These are phyloP conservation scores for Ziziphus jujuba DNA, from an alignment of 306 rosid genomes.

Conservation along the genomic window DNA sequence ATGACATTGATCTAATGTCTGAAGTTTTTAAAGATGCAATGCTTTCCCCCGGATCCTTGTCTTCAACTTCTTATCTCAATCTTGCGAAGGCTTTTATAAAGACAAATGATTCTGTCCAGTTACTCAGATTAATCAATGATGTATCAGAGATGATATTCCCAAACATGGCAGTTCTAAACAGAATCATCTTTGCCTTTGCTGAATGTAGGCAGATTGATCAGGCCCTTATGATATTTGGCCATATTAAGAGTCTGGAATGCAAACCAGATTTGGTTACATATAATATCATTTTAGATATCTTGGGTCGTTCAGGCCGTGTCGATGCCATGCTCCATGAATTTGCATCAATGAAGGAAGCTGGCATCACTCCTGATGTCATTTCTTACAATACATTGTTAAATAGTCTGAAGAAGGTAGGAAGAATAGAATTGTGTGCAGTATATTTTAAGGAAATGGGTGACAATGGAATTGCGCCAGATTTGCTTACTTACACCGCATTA, in stretches of 20 bases:
- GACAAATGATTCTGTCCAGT: conserved; percentile 38
- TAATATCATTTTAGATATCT: conserved; percentile 66
- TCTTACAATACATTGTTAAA: conserved; percentile 76
- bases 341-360: conserved; percentile 52
- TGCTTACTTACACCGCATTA: conserved; percentile 72
- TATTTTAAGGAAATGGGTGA: conserved; percentile 71
- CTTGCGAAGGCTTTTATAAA: conserved; percentile 60
- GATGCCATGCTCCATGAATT: conserved; percentile 57
- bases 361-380: conserved; percentile 54
- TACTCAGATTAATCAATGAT: conserved; percentile 47
- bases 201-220: conserved; percentile 65
- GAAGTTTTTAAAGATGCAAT: conserved; percentile 56
- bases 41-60: conserved; percentile 31
- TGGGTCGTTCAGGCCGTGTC: conserved; percentile 57
- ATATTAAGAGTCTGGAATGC: conserved; percentile 38
- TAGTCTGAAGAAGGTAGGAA: conserved; percentile 67
- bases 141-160: conserved; percentile 42
- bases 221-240: conserved; percentile 61
- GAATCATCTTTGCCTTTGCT: conserved; percentile 59
- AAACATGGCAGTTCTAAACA: conserved; percentile 50
- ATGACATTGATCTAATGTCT: conserved; percentile 44
- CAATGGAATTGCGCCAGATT: conserved; percentile 56
- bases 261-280: conserved; percentile 60
- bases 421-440: conserved; percentile 47
- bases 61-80: conserved; percentile 47